Base-by-base conservation (phyloP, 768 basidiomycete genomes). In the Clathrus columnatus region DNA sequence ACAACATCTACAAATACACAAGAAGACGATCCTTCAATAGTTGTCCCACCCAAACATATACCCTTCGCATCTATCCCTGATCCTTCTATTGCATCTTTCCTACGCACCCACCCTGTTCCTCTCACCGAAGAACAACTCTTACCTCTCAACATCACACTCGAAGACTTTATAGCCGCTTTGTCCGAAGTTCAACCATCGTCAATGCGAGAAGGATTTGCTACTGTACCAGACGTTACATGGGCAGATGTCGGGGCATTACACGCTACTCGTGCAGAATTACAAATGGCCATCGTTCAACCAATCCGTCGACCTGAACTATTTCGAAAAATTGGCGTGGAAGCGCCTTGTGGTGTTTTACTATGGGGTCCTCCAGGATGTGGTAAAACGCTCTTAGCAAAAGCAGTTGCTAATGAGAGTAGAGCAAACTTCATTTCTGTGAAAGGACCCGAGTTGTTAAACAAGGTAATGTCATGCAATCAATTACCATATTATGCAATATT, bases 351-450 rank as follows among this genome's bases (percentile, higher is more conserved):
- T 0, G 96, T 98, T 2, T 72, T 98, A 29, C 71, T 98, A n/a
- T 98, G 96, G 96, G 96, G 96, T 27, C 96, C 96, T 23, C 95
- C 96, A 0, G 96, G 96, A 8, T 98, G 95, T 65, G 96, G 96
- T 4, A 99, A 98, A 72, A 99, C 96, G 0, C 66, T 99, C 26
- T 73, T 99, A n/a, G 96, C 96, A 0, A 98, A 97, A 67, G 96
- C 95, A 0, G 95, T 98, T 4, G 96, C 96, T 7, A 97, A 93
- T 67, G 96, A 97, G 72, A 89, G 85, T 51, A 75, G 81, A 60
- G 96, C 96, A 11, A 98, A 93, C 69, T 98, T 99, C 63, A 97
- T 99, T 64, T 94, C 91, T 63, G 89, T 98, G 50, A 98, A 98
- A 64, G 96, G 96, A 0, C 96, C 96, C 0, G 96, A 99, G 64